Evolutionary conservation across 1,284 basidiomycete species (phyloP).

Genomic region (Ceratobasidium sp.): DNA sequence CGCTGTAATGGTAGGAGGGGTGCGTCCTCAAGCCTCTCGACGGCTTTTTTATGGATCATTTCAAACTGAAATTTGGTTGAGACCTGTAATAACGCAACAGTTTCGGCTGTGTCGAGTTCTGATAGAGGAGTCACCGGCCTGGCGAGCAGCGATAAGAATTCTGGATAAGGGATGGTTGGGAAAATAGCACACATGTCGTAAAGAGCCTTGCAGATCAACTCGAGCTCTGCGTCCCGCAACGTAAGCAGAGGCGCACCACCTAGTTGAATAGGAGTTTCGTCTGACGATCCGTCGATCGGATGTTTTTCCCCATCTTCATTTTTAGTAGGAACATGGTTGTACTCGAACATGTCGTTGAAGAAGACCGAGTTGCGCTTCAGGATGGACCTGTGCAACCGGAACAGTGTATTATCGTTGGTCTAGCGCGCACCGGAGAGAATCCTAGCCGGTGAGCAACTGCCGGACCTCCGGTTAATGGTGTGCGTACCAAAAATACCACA

Average conservation of each 20-base stretch:
- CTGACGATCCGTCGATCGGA: conserved; percentile 42
- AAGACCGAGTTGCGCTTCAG: conserved; percentile 28
- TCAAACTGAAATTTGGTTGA: conserved; percentile 29
- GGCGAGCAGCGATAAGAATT: neutral
- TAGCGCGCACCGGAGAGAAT: neutral
- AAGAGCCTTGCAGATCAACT: conserved; percentile 7
- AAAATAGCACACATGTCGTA: conserved; percentile 18
- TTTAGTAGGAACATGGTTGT: neutral
- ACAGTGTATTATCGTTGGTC: conserved; percentile 37
- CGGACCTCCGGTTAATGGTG: too few relatives aligned
- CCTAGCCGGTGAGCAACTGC: neutral
- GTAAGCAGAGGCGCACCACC: conserved; percentile 14
- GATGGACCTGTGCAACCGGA: conserved; percentile 36
- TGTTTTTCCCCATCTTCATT: neutral
- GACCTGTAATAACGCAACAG: neutral
- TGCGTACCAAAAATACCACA: conserved; percentile 42
- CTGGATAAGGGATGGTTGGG: neutral
- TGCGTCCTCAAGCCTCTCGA: neutral
- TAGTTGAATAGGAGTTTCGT: conserved; percentile 28
- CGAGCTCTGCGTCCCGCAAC: conserved; percentile 16
- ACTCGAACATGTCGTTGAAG: conserved; percentile 45
- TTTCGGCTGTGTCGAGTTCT: conserved; percentile 6
- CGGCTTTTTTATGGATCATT: neutral
- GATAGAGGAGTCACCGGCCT: conserved; percentile 10
- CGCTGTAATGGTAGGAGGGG: neutral